phyloP scores from a whole-genome alignment of 2,329 filamentous ascomycete species.

The Calonectria naviculata region DNA sequence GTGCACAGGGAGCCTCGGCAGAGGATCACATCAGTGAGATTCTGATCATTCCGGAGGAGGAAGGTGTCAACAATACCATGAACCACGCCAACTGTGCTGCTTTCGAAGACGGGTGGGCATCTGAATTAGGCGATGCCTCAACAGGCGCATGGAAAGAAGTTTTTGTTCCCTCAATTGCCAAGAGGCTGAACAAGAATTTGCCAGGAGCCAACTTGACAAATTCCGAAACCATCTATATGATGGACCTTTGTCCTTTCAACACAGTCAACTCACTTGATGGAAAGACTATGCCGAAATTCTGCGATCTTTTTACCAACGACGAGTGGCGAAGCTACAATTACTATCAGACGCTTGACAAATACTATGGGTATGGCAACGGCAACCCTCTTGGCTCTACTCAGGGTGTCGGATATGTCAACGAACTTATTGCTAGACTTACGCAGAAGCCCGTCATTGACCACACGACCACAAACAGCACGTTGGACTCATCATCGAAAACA shows the following conservation, averaged over 20 bases:
- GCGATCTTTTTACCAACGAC: constrained; percentile 74
- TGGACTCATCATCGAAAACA: constrained; percentile 73
- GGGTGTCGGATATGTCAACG: constrained; percentile 88
- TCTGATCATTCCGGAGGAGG: constrained; percentile 76
- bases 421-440: constrained; percentile 86
- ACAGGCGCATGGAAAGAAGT: constrained; percentile 68
- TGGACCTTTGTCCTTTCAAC: constrained; percentile 91
- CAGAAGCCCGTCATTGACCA: constrained; percentile 74
- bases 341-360: constrained; percentile 83
- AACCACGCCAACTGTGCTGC: constrained; percentile 77
- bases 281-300: constrained; percentile 73
- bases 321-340: constrained; percentile 89
- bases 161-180: constrained; percentile 76
- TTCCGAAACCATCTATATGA: constrained; percentile 75
- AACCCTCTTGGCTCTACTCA: constrained; percentile 85
- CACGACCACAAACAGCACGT: constrained; percentile 81
- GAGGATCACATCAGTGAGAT: constrained; percentile 65
- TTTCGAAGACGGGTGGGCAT: constrained; percentile 72
- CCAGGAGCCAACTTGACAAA: constrained; percentile 73
- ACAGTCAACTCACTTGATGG: constrained; percentile 73
- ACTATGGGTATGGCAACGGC: constrained; percentile 83
- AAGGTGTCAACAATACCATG: constrained; percentile 82
- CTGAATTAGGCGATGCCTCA: constrained; percentile 59
- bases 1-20: constrained; percentile 47
- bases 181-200: constrained; percentile 76